Base-by-base conservation (phyloP, 2,329 filamentous ascomycete genomes). In the Tolypocladium pustulatum region DNA sequence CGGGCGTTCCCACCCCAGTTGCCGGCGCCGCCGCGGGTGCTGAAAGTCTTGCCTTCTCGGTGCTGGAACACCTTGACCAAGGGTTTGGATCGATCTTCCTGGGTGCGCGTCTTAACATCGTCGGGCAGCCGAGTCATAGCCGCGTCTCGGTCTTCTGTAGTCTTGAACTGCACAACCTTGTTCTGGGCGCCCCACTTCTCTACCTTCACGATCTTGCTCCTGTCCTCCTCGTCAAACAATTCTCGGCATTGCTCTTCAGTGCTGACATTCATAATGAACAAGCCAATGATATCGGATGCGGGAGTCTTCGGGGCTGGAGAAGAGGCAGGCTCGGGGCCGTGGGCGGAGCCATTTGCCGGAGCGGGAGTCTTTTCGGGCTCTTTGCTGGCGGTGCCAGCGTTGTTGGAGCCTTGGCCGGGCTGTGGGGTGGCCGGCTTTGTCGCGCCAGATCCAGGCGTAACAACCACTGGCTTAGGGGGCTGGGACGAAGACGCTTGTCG, bases 181-280 rank as follows among this genome's bases (percentile, higher is more conserved):
- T 91, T 91, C 61, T 85, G 85, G 67, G 85, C 85, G 41, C 87
- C 87, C 77, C 86, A 89, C 74, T 90, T 92, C 68, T 91, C 87
- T 56, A 93, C 80, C 73, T 86, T 87, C 58, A 84, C 73, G 63
- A 97, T 90, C 76, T 95, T 97, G 37, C 82, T 71, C 69, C 85
- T 87, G 69, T 97, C 91, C 66, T 96, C 90, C 15, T 94, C 86
- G 1, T 84, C 79, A 69, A 99, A 93, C 30, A 96, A 79, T 38
- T 90, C 86, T 59, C 88, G 87, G 41, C 90, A 88, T 61, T 92
- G 89, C 37, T 96, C 90, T 64, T 93, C 90, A 57, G 83, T 88
- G 66, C 86, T 89, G 27, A 92, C 86, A 67, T 92, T 92, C 76
- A 89, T 90, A 61, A 99, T 86, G 73, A 97, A 99, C 25, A 99